Percentiles rank a stretch among this genome's conserved stretches.
Evolutionary conservation across 2,329 filamentous ascomycete genomes (phyloP).

Genomic region (Verticillium nubilum): DNA sequence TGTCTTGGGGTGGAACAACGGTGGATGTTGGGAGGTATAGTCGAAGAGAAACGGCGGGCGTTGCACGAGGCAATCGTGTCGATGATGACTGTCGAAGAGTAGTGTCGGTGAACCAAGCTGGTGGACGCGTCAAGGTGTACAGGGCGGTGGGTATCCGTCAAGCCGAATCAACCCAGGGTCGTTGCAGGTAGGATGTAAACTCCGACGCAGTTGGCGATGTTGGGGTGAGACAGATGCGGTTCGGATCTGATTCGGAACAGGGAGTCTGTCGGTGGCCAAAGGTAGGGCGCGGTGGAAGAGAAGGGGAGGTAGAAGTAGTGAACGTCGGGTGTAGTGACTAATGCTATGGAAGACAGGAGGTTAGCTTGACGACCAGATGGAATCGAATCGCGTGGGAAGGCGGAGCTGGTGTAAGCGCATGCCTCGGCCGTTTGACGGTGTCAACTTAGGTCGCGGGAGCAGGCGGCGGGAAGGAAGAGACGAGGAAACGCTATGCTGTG

Average conservation of each 20-base stretch:
- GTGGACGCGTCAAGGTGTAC: neutral
- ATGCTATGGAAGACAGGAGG: constrained; percentile 7
- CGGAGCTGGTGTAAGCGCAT: neutral
- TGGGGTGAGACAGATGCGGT: neutral
- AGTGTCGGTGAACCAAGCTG: neutral
- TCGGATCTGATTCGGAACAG: neutral
- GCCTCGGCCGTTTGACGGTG: constrained; percentile 8
- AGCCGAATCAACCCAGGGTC: neutral
- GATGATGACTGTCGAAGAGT: neutral
- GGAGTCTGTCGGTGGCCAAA: neutral
- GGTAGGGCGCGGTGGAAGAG: neutral
- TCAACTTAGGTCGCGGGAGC: neutral
- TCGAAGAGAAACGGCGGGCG: neutral
- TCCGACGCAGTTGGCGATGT: neutral
- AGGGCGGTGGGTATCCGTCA: neutral
- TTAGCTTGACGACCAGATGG: constrained; percentile 1
- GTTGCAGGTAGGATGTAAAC: neutral
- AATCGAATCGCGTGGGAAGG: neutral
- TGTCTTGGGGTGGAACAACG: neutral
- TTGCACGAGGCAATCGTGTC: neutral
- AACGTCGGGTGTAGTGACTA: constrained; percentile 3
- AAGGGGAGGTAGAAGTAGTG: neutral
- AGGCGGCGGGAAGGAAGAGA: neutral
- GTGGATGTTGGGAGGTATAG: neutral
- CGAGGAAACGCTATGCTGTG: constrained; percentile 1